Conservation (phyloP, 192 early-diverging fungal genomes). For the Dispira parvispora region DNA sequence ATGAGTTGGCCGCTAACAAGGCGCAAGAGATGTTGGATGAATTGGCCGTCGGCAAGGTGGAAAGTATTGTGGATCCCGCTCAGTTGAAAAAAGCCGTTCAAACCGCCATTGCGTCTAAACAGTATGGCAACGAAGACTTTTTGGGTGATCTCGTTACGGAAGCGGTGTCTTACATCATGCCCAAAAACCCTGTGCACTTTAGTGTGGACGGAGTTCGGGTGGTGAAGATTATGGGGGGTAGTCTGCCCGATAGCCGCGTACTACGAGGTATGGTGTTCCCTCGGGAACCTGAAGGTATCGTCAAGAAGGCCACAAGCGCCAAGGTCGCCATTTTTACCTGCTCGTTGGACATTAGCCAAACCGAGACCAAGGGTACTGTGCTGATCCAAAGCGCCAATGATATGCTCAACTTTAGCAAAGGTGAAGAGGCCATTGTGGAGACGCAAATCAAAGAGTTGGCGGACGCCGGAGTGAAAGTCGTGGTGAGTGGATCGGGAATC, state of each 20-base stretch:
- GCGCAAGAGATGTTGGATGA: conserved; percentile 66
- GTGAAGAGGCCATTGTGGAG: conserved; percentile 86
- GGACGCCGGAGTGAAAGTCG: conserved; percentile 79
- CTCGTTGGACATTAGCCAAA: conserved; percentile 80
- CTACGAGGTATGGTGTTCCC: conserved; percentile 97
- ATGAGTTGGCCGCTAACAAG: conserved; percentile 70
- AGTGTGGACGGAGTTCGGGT: conserved; percentile 92
- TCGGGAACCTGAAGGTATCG: conserved; percentile 64
- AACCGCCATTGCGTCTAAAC: conserved; percentile 77
- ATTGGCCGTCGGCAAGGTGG: conserved; percentile 48
- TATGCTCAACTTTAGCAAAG: conserved; percentile 93
- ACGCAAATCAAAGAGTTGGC: conserved; percentile 70
- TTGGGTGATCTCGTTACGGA: conserved; percentile 65
- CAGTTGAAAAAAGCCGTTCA: conserved; percentile 61
- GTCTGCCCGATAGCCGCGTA: conserved; percentile 74
- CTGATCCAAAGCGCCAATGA: conserved; percentile 90
- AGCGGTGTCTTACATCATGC: conserved; percentile 78
- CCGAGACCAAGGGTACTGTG: conserved; percentile 98
- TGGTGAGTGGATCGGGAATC: conserved; percentile 73
- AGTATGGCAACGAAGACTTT: conserved; percentile 89
- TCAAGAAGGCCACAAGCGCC: conserved; percentile 55
- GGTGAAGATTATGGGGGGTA: conserved; percentile 92
- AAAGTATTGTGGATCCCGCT: conserved; percentile 24
- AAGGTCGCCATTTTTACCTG: conserved; percentile 92
- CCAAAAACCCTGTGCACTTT: conserved; percentile 70